phyloP scores from a whole-genome alignment of 306 rosid genomes.

The Parietaria judaica region DNA sequence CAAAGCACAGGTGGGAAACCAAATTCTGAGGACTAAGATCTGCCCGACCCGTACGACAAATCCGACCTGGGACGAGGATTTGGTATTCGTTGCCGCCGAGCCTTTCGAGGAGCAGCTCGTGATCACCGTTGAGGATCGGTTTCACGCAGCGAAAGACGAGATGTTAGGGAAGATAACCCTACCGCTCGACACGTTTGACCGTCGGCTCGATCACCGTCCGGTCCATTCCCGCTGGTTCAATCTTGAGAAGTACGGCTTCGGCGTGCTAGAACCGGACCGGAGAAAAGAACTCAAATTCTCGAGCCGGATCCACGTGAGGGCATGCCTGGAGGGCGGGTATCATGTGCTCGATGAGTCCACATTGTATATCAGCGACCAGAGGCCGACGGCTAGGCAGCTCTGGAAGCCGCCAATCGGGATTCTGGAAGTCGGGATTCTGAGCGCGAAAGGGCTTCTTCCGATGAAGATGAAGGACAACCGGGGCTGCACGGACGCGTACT shows the following conservation, averaged over 20 bases:
- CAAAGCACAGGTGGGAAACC: conserved; percentile 82
- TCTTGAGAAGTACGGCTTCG: conserved; percentile 79
- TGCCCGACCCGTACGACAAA: conserved; percentile 49
- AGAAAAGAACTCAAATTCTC: conserved; percentile 83
- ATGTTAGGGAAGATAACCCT: conserved; percentile 62
- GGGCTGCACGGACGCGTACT: conserved; percentile 75
- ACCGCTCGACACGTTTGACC: conserved; percentile 61
- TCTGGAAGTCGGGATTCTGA: conserved; percentile 78
- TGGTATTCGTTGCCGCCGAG: conserved; percentile 84
- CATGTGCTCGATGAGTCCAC: conserved; percentile 94
- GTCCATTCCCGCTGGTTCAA: conserved; percentile 90
- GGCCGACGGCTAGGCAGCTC: conserved; percentile 85
- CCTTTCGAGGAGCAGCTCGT: conserved; percentile 82
- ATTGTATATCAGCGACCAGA: conserved; percentile 72
- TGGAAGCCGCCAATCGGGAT: conserved; percentile 88
- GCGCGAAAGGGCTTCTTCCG: conserved; percentile 85
- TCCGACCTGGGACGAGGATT: conserved; percentile 86
- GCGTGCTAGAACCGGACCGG: conserved; percentile 70
- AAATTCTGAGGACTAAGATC: conserved; percentile 61
- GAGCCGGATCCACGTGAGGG: conserved; percentile 72
- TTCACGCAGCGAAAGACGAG: conserved; percentile 70
- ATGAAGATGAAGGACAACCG: conserved; percentile 91
- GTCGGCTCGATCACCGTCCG: conserved; percentile 71
- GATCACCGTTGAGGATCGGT: conserved; percentile 61
- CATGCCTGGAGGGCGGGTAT: conserved; percentile 96